Evolutionary conservation across 345 rosid genomes (phyloP).

Genomic region (Abelmoschus esculentus): DNA sequence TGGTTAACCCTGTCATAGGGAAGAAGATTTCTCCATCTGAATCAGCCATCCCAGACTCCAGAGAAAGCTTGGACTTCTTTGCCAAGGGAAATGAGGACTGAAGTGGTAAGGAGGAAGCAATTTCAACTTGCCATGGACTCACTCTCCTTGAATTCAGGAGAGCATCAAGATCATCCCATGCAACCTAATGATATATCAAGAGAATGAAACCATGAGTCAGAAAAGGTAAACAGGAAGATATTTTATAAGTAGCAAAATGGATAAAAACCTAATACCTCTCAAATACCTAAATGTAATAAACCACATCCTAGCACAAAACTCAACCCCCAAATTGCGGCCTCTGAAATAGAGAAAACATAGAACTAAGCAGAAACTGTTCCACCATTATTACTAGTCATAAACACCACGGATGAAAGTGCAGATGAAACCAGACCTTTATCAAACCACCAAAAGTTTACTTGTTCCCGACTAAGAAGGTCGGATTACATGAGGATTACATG

Average conservation of each 20-base stretch:
- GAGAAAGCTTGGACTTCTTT: constrained; percentile 49
- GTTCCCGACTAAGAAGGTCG: not conserved
- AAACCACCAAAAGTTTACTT: not conserved
- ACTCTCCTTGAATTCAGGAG: constrained; percentile 57
- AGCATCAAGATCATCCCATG: constrained; percentile 88
- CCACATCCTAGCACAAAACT: not conserved
- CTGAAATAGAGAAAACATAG: not conserved
- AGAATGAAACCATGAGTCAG: not conserved
- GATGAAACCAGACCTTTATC: not conserved
- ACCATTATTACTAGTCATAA: not conserved
- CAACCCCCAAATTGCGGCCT: not conserved
- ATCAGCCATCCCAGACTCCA: constrained; percentile 31
- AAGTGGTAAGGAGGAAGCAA: constrained; percentile 34
- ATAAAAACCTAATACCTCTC: constrained; percentile 2
- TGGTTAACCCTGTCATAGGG: constrained; percentile 35
- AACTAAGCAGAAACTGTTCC: not conserved
- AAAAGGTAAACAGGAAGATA: not conserved
- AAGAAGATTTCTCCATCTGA: constrained; percentile 37
- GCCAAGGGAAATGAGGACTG: constrained; percentile 40
- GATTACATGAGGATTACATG: not conserved
- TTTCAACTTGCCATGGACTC: constrained; percentile 87
- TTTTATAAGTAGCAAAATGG: not conserved
- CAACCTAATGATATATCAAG: constrained; percentile 35
- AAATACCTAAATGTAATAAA: not conserved
- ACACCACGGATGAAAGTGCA: not conserved